phyloP scores from a whole-genome alignment of 306 rosid genomes.

The Boehmeria nivea region DNA sequence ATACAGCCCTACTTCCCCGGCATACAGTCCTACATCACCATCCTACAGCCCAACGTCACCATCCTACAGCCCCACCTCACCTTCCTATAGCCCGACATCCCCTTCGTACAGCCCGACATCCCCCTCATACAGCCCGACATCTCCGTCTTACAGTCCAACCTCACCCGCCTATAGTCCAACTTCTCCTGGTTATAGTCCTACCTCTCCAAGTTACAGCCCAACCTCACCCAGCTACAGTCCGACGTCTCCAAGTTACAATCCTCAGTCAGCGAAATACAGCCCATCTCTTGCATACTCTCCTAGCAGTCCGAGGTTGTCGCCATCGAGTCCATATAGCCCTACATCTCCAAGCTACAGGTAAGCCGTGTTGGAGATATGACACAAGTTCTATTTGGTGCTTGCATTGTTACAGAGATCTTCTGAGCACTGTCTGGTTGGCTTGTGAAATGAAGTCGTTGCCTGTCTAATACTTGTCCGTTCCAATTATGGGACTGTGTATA shows the following conservation, averaged over 20 bases:
- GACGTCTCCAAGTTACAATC: slow-evolving; percentile 65
- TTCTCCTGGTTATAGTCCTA: slow-evolving; percentile 63
- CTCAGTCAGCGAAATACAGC: slow-evolving; percentile 64
- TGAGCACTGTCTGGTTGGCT: too few species aligned
- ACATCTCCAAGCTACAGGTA: slow-evolving; percentile 95
- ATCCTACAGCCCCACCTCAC: slow-evolving; percentile 52
- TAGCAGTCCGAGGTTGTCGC: slow-evolving; percentile 88
- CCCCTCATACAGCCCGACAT: slow-evolving; percentile 73
- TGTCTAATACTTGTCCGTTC: too few species aligned
- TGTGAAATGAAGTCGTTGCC: too few species aligned
- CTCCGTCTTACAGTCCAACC: slow-evolving; percentile 80
- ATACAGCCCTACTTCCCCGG: slow-evolving; percentile 79
- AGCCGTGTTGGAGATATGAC: too few species aligned
- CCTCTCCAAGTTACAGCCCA: slow-evolving; percentile 66
- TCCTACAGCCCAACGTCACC: slow-evolving; percentile 78
- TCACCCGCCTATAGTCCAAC: slow-evolving; percentile 68
- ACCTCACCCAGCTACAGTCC: slow-evolving; percentile 72
- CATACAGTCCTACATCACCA: slow-evolving; percentile 81
- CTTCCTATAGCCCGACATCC: slow-evolving; percentile 58
- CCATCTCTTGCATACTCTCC: slow-evolving; percentile 94
- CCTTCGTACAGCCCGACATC: slow-evolving; percentile 74
- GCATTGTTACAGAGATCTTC: too few species aligned
- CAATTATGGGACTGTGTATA: background rate
- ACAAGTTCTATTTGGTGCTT: too few species aligned
- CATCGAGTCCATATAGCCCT: slow-evolving; percentile 95